Evolutionary conservation across 768 basidiomycete species (phyloP).

Genomic region (Collybia nuda): DNA sequence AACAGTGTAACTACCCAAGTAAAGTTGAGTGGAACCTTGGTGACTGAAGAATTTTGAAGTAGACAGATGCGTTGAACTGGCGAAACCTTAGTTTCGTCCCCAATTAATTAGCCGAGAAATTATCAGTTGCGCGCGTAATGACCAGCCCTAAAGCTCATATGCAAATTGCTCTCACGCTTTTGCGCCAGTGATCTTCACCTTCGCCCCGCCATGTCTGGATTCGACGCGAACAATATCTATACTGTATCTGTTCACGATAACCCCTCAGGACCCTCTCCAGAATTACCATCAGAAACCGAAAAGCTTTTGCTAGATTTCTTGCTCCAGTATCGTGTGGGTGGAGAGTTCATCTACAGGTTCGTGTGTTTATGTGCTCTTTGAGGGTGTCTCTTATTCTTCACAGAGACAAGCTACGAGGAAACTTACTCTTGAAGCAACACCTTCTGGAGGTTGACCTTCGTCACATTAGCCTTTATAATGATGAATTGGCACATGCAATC

Average conservation of each 20-base stretch:
- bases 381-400: conserved; percentile 8
- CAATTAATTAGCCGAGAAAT: too few relatives aligned
- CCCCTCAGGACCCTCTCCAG: conserved; percentile 53
- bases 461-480: conserved; percentile 81
- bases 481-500: conserved; percentile 89
- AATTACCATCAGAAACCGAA: conserved; percentile 80
- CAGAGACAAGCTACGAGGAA: conserved; percentile 86
- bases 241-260: conserved; percentile 77
- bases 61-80: too few relatives aligned
- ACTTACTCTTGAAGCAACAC: conserved; percentile 85
- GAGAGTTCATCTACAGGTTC: conserved; percentile 90
- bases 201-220: conserved; percentile 71
- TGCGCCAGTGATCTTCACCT: conserved; percentile 1
- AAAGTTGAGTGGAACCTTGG: too few relatives aligned
- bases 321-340: conserved; percentile 82
- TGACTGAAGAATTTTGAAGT: too few relatives aligned
- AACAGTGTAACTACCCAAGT: too few relatives aligned
- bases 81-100: too few relatives aligned
- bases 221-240: conserved; percentile 80
- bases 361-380: conserved; percentile 14
- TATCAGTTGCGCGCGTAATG: conserved; percentile 17
- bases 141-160: conserved; percentile 25
- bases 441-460: conserved; percentile 85
- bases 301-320: conserved; percentile 84
- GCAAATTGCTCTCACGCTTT: conserved; percentile 7